Evolutionary conservation across 2,329 filamentous ascomycete genomes (phyloP), one percentile per base, ranked within the genome.

Genomic region (Colletotrichum melonis): DNA sequence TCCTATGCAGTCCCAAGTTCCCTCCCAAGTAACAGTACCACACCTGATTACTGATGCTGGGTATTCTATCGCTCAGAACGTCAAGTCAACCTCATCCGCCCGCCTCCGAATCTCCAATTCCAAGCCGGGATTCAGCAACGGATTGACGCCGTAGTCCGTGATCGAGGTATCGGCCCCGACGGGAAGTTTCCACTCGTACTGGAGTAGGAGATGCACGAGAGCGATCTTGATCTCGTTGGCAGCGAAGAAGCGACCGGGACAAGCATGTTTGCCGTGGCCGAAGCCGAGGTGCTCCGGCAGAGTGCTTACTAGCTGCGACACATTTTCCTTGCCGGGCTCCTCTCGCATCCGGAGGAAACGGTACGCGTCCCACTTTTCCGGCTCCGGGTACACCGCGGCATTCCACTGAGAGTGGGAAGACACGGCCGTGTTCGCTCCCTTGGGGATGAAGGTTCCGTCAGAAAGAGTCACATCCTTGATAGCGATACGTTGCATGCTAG

Each of bases 261-360:
- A 84, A 2, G 82, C 80, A 64, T 83, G 80, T 22, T 75, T 75
- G 4, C 83, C 82, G 62, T 83, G 78, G 4, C 83, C 83, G 63
- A 84, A 85, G 24, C 73, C 76, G 42, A 83, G 76, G 67, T 78
- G 81, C n/a, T 79, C 77, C 58, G 82, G 78, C 26, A 78, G 76
- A 46, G 82, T 82, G 74, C 80, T 81, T 16, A 82, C 84, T 64
- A 86, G 84, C 77, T 86, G 85, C 74, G 84, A 76, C 5, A 75
- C 54, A 63, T 77, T 73, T 38, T 69, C 63, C 30, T 69, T 66
- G 3, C 66, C 69, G 7, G 69, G 38, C 11, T 63, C 35, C 62
- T 69, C 32, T 6, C 73, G 65, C 70, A 73, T 28, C 3, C 69
- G 58, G 8, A 62, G 35, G 56, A 69, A 74, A 4, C 72, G 63